These are phyloP conservation scores for Fusarium fujikuroi DNA, from an alignment of 2,329 filamentous ascomycete species.

Conservation along the genomic window DNA sequence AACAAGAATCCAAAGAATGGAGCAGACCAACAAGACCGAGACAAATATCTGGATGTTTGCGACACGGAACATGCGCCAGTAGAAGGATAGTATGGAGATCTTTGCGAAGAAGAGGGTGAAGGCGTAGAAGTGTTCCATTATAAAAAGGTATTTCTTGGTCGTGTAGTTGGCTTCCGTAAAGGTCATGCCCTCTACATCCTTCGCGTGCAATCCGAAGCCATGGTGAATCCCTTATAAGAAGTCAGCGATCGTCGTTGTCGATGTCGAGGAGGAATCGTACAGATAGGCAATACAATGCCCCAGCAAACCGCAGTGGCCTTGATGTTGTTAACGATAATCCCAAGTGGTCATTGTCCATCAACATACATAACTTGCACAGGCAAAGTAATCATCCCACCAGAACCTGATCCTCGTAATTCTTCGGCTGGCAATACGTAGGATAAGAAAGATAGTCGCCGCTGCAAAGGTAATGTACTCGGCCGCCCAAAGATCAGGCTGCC, in stretches of 20 bases:
- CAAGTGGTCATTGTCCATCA: fast-evolving
- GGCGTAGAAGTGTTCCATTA: slow-evolving; percentile 46
- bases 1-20: slow-evolving; percentile 44
- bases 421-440: slow-evolving; percentile 31
- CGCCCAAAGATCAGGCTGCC: slow-evolving; percentile 24
- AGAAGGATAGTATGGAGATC: slow-evolving; percentile 45
- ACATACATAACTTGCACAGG: slow-evolving; percentile 33
- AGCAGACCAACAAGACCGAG: slow-evolving; percentile 38
- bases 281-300: slow-evolving; percentile 29
- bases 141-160: slow-evolving; percentile 34
- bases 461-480: slow-evolving; percentile 38
- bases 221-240: slow-evolving; percentile 24
- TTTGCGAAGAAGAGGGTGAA: slow-evolving; percentile 46
- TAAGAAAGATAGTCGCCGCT: slow-evolving; percentile 30
- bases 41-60: slow-evolving; percentile 42
- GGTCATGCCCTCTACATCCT: slow-evolving; percentile 15
- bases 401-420: slow-evolving; percentile 20
- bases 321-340: neutral
- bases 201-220: slow-evolving; percentile 33
- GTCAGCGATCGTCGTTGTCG: neutral
- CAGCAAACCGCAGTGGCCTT: slow-evolving; percentile 29
- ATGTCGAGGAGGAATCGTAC: neutral
- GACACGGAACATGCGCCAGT: slow-evolving; percentile 48
- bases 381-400: slow-evolving; percentile 43
- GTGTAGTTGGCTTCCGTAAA: slow-evolving; percentile 15